Percentiles rank a stretch among this genome's conserved stretches.
Evolutionary conservation across 257 asterid species (phyloP).

Genomic region (Lantana camara): DNA sequence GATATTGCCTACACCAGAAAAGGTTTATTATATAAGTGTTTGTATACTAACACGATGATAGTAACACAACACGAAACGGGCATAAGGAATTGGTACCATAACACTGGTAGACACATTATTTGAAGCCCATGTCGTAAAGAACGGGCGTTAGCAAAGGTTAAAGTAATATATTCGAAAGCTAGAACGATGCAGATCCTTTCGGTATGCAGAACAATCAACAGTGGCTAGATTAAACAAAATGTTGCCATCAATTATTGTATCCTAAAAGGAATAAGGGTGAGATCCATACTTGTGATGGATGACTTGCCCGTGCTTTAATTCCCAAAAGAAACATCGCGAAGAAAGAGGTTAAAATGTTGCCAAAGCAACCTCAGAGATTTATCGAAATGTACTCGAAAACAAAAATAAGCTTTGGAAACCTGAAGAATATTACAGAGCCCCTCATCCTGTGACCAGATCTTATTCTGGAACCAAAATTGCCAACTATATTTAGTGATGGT

Average conservation of each 20-base stretch:
- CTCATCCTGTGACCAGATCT: conserved; percentile 48
- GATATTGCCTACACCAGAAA: too few relatives aligned
- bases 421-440: conserved; percentile 36
- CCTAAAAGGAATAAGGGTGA: conserved; percentile 32
- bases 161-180: not conserved
- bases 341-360: conserved; percentile 40
- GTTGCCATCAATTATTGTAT: conserved; percentile 50
- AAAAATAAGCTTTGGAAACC: conserved; percentile 39
- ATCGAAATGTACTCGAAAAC: conserved; percentile 31
- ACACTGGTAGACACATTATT: too few relatives aligned
- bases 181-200: not conserved
- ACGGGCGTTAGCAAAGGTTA: not conserved
- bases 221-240: conserved; percentile 18
- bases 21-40: too few relatives aligned
- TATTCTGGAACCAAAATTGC: conserved; percentile 47
- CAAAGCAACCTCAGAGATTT: conserved; percentile 40
- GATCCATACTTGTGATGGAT: conserved; percentile 39
- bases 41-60: too few relatives aligned
- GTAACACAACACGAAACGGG: too few relatives aligned
- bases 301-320: conserved; percentile 27
- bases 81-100: too few relatives aligned
- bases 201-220: conserved; percentile 14
- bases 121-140: not conserved
- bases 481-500: conserved; percentile 51
- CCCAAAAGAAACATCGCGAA: conserved; percentile 22